These are phyloP conservation scores for Perkinsus chesapeaki DNA, from an alignment of 169 alveolate genomes.

Conservation along the genomic window DNA sequence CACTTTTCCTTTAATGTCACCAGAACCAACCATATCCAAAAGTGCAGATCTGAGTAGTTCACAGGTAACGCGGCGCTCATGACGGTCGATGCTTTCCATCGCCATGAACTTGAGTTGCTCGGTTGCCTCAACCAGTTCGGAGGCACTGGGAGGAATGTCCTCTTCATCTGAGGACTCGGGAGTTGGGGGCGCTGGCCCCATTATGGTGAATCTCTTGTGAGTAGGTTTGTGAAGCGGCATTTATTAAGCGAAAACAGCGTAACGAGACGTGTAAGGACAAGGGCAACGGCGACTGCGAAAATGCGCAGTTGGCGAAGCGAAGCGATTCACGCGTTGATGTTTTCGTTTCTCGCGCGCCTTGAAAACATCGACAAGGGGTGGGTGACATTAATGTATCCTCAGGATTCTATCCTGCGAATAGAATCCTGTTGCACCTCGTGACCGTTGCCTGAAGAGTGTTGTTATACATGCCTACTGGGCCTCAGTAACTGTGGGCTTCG, in stretches of 20 bases:
- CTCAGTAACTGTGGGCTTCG: too few relatives aligned
- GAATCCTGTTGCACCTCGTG: too few relatives aligned
- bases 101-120: neutral
- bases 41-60: neutral
- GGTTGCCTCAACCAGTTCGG: neutral
- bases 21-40: neutral
- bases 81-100: neutral
- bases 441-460: too few relatives aligned
- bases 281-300: neutral
- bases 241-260: neutral
- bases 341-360: too few relatives aligned
- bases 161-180: neutral
- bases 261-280: neutral
- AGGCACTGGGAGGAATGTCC: neutral
- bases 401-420: too few relatives aligned
- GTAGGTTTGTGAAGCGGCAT: neutral
- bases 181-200: neutral
- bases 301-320: neutral
- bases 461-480: too few relatives aligned
- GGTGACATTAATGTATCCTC: too few relatives aligned
- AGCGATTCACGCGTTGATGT: neutral
- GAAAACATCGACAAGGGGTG: too few relatives aligned
- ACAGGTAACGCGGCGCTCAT: neutral
- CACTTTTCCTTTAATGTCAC: neutral
- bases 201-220: neutral